These are phyloP conservation scores for Corinectria fuckeliana DNA, from an alignment of 2,329 filamentous ascomycete genomes.

Conservation along the genomic window DNA sequence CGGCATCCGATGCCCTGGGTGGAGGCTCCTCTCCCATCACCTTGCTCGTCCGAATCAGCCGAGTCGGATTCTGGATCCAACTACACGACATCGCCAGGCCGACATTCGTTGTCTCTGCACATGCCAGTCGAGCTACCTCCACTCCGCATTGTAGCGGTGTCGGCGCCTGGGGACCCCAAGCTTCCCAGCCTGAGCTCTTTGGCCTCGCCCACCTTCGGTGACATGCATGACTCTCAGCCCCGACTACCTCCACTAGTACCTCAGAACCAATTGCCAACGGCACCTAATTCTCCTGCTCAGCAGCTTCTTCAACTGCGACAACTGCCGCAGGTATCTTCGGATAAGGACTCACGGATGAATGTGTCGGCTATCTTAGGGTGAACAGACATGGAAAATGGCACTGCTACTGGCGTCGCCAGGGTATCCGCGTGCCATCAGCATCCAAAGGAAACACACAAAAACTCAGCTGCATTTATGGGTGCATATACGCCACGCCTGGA, in stretches of 20 bases:
- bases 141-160: conserved; percentile 25
- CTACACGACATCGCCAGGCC: conserved; percentile 64
- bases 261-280: conserved; percentile 36
- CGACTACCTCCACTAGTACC: conserved; percentile 20
- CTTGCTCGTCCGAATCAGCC: conserved; percentile 55
- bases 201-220: conserved; percentile 18
- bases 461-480: not conserved
- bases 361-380: conserved; percentile 32
- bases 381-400: not conserved
- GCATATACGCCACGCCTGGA: not conserved
- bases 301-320: conserved; percentile 24
- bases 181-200: conserved; percentile 41
- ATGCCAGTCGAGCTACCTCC: conserved; percentile 52
- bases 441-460: not conserved
- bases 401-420: not conserved
- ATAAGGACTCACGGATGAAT: conserved; percentile 35
- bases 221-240: conserved; percentile 19
- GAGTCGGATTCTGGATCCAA: conserved; percentile 71
- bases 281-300: conserved; percentile 38
- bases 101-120: conserved; percentile 45
- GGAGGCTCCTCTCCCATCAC: conserved; percentile 47
- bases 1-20: conserved; percentile 35
- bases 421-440: not conserved
- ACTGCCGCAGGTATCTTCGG: conserved; percentile 3
- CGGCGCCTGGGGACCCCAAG: conserved; percentile 22